Conservation (phyloP, 2,329 filamentous ascomycete species). For the Botrytis porri region DNA sequence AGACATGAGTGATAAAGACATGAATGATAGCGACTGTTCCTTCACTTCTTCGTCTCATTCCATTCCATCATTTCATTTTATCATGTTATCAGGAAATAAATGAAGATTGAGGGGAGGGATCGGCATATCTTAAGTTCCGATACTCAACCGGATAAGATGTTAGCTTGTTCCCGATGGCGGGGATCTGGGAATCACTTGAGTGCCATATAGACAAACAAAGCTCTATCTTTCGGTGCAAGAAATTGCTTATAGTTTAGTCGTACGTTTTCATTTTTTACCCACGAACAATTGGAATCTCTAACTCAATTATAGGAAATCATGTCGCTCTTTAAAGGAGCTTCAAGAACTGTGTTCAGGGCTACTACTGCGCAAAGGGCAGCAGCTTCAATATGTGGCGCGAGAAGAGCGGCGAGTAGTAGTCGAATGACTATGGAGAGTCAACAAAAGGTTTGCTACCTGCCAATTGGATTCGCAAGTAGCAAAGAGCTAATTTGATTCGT, state of each 20-base stretch:
- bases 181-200: not conserved
- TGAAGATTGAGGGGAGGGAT: not conserved
- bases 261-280: not conserved
- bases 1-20: not conserved
- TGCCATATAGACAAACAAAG: conserved; percentile 17
- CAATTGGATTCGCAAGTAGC: not conserved
- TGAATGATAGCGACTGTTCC: not conserved
- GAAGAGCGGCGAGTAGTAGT: conserved; percentile 31
- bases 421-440: conserved; percentile 49
- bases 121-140: not conserved
- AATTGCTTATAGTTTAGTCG: conserved; percentile 15
- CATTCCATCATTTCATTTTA: not conserved
- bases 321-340: conserved; percentile 37
- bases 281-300: conserved; percentile 3
- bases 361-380: conserved; percentile 26
- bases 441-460: conserved; percentile 49
- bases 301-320: conserved; percentile 27
- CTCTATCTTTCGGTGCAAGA: not conserved
- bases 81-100: conserved; percentile 3
- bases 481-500: conserved; percentile 23
- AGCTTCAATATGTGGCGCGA: conserved; percentile 29
- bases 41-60: not conserved
- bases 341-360: conserved; percentile 30
- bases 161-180: conserved; percentile 15
- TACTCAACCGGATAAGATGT: not conserved